phyloP scores from a whole-genome alignment of 352 stramenopile genomes.

The Aphanomyces invadans region DNA sequence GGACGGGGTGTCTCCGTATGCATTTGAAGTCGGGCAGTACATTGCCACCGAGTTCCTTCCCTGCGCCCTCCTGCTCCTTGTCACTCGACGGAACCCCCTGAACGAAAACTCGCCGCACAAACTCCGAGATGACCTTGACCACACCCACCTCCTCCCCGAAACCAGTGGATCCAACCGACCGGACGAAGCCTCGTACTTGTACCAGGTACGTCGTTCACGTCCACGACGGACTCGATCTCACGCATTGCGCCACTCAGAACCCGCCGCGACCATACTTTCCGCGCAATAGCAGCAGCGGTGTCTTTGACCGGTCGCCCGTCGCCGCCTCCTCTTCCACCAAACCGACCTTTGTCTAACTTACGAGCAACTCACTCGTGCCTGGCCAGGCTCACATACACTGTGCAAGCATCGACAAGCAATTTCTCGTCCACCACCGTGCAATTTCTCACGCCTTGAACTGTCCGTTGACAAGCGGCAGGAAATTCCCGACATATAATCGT shows the following conservation, averaged over 20 bases:
- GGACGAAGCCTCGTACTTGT: slow-evolving; percentile 18
- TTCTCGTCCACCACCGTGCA: too few relatives aligned
- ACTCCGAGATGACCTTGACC: neutral
- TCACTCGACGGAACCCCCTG: slow-evolving; percentile 35
- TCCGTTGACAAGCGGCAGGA: too few relatives aligned
- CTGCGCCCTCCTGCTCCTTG: slow-evolving; percentile 51
- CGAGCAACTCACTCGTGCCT: too few relatives aligned
- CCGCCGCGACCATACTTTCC: slow-evolving; percentile 10
- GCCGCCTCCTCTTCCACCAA: neutral
- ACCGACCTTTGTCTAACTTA: slow-evolving; percentile 5
- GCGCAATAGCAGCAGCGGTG: slow-evolving; percentile 6
- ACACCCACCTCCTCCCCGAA: neutral
- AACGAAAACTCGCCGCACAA: neutral
- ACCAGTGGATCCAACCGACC: neutral
- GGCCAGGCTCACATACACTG: too few relatives aligned
- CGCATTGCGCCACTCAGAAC: neutral
- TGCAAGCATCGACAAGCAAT: too few relatives aligned
- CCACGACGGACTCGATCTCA: neutral
- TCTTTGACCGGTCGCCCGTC: slow-evolving; percentile 12
- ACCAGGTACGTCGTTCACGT: neutral
- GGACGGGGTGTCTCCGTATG: slow-evolving; percentile 56
- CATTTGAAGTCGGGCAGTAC: slow-evolving; percentile 63
- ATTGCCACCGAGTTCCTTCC: slow-evolving; percentile 69
- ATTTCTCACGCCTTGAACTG: too few relatives aligned
- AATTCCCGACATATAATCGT: too few relatives aligned